Conservation (phyloP, 805 yeast species). For the Zygosaccharomyces gambellarensis region DNA sequence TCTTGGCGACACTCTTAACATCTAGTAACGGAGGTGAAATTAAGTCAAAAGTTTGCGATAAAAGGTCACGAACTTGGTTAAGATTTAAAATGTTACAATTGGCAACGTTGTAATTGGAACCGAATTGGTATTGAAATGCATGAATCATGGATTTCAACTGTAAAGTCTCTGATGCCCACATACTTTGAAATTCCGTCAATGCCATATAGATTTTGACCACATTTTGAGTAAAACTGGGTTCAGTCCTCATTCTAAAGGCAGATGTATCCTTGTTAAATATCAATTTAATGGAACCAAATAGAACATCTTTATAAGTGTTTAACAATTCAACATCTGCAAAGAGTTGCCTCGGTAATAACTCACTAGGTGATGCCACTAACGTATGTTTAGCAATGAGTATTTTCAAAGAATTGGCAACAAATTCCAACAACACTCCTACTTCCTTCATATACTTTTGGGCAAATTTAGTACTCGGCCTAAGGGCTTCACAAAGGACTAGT, state of each 20-base stretch:
- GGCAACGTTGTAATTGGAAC: slow-evolving; percentile 14
- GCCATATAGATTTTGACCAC: slow-evolving; percentile 10
- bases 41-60: slow-evolving; percentile 19
- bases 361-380: not conserved
- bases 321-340: slow-evolving; percentile 12
- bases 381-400: slow-evolving; percentile 5
- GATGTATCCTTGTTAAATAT: slow-evolving; percentile 14
- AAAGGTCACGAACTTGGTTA: slow-evolving; percentile 24
- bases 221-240: slow-evolving; percentile 12
- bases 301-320: slow-evolving; percentile 12
- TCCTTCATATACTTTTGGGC: slow-evolving; percentile 11
- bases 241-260: slow-evolving; percentile 14
- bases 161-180: slow-evolving; percentile 9
- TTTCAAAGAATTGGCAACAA: slow-evolving; percentile 6
- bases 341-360: slow-evolving; percentile 1
- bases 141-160: slow-evolving; percentile 15
- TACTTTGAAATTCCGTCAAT: slow-evolving; percentile 8
- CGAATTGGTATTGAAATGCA: slow-evolving; percentile 18
- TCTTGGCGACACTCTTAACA: slow-evolving; percentile 13
- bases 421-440: slow-evolving; percentile 2
- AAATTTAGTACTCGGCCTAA: slow-evolving; percentile 5
- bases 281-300: slow-evolving; percentile 13
- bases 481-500: slow-evolving; percentile 7
- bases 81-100: slow-evolving; percentile 16
- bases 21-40: slow-evolving; percentile 20